A percentile compares a stretch with the other conserved stretches of the same genome.
phyloP scores from a whole-genome alignment of 257 asterid genomes.

The Schizonepeta tenuifolia region DNA sequence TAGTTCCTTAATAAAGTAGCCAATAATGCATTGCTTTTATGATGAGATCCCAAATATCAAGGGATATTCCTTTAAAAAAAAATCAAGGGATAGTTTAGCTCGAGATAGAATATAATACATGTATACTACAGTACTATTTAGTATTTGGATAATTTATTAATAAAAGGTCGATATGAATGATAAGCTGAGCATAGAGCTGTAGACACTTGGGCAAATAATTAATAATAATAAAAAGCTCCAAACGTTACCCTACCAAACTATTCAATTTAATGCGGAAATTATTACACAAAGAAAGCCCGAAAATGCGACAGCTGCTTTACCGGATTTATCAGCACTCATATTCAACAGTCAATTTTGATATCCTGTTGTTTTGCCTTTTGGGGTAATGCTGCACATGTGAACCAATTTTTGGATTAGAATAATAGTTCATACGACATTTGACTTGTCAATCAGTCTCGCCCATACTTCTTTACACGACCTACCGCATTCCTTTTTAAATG shows the following conservation, averaged over 20 bases:
- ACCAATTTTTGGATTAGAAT: constrained; percentile 17
- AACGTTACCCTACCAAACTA: constrained; percentile 5
- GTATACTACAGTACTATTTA: too few species aligned
- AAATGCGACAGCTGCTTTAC: constrained; percentile 13
- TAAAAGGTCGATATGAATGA: background rate
- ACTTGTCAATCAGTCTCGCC: background rate
- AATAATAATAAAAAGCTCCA: too few species aligned
- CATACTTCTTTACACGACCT: background rate
- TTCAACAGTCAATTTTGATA: constrained; percentile 2
- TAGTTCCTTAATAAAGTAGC: background rate
- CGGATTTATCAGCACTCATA: background rate
- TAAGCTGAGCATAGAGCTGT: background rate
- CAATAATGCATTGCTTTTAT: background rate
- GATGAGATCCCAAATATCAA: constrained; percentile 9
- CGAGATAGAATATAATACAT: background rate
- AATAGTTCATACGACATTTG: background rate
- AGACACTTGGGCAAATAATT: too few species aligned
- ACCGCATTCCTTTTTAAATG: too few species aligned
- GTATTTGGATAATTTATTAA: background rate
- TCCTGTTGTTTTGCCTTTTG: background rate
- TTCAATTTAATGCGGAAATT: constrained; percentile 9
- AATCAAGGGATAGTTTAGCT: background rate
- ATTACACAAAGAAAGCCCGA: background rate
- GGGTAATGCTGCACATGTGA: constrained; percentile 4
- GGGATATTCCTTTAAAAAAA: background rate